A percentile compares a stretch with the other conserved stretches of the same genome.
These are phyloP conservation scores for Coleophoma eucalyptorum DNA, from an alignment of 2,329 filamentous ascomycete genomes.

Conservation along the genomic window DNA sequence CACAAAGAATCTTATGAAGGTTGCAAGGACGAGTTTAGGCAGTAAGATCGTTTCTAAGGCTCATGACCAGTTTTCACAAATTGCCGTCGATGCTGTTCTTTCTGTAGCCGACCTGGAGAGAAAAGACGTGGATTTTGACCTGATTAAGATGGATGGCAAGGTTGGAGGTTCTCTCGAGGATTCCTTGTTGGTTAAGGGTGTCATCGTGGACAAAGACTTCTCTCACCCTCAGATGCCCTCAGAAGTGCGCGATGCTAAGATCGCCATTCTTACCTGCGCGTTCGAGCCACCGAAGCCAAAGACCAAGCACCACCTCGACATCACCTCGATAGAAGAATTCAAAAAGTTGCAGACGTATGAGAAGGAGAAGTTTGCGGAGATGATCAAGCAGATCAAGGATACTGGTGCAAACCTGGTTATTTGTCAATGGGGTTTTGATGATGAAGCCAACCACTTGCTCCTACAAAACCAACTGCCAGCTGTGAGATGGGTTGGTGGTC, in stretches of 20 bases:
- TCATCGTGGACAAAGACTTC: constrained; percentile 99
- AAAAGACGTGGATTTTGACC: constrained; percentile 96
- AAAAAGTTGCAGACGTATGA: constrained; percentile 97
- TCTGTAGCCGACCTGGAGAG: constrained; percentile 94
- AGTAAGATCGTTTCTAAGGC: constrained; percentile 99
- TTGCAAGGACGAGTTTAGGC: constrained; percentile 91
- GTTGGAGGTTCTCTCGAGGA: constrained; percentile 93
- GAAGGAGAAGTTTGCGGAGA: constrained; percentile 92
- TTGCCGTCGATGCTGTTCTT: constrained; percentile 93
- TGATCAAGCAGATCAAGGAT: constrained; percentile 98
- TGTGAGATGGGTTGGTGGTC: constrained; percentile 95
- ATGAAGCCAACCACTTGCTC: constrained; percentile 95
- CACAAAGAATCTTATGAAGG: constrained; percentile 85
- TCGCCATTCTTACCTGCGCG: constrained; percentile 95
- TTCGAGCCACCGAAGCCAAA: constrained; percentile 99
- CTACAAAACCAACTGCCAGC: constrained; percentile 95
- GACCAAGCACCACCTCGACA: constrained; percentile 99
- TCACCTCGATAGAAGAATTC: constrained; percentile 95
- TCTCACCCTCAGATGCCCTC: constrained; percentile 99
- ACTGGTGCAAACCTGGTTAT: constrained; percentile 96
- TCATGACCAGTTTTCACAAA: constrained; percentile 96
- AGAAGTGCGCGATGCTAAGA: constrained; percentile 91
- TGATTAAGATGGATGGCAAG: constrained; percentile 99
- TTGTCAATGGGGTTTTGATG: constrained; percentile 99
- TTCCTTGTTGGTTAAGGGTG: constrained; percentile 90